Evolutionary conservation across 208 protist genomes (phyloP).

Genomic region (Leptomonas pyrrhocoris): DNA sequence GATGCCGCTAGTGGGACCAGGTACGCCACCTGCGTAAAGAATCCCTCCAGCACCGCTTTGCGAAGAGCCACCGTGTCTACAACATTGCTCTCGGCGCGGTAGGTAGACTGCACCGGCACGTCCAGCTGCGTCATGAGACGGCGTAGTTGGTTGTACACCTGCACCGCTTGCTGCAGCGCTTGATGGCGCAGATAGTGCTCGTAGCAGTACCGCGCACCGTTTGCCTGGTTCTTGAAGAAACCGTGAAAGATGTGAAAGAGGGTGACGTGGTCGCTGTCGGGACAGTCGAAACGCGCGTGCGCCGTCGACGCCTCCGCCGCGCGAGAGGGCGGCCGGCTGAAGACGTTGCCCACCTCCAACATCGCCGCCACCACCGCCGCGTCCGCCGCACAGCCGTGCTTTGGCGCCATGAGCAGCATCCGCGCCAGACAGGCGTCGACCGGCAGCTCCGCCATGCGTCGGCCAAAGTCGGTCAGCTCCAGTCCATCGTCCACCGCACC

Average conservation of each 20-base stretch:
- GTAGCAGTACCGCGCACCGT: conserved; percentile 64
- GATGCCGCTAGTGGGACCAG: conserved; percentile 12
- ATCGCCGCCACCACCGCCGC: conserved; percentile 88
- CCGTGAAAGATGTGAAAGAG: conserved; percentile 85
- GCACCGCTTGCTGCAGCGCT: conserved; percentile 68
- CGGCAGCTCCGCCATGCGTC: conserved; percentile 71
- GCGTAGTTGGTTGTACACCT: conserved; percentile 80
- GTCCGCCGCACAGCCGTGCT: conserved; percentile 81
- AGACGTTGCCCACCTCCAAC: conserved; percentile 79
- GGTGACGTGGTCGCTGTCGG: conserved; percentile 83
- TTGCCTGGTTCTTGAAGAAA: conserved; percentile 39
- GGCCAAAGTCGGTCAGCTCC: conserved; percentile 71
- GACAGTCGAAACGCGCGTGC: conserved; percentile 49
- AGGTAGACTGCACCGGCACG: conserved; percentile 66
- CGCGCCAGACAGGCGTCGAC: conserved; percentile 94
- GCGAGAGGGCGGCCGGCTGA: conserved; percentile 44
- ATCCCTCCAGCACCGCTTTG: conserved; percentile 81
- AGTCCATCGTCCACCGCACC: conserved; percentile 97
- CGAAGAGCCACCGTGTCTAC: conserved; percentile 76
- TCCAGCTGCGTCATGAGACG: conserved; percentile 54
- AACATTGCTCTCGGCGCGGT: conserved; percentile 40
- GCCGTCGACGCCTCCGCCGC: conserved; percentile 49
- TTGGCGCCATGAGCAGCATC: conserved; percentile 83
- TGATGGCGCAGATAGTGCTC: conserved; percentile 73
- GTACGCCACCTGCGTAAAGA: conserved; percentile 86